Percentiles rank a stretch among this genome's conserved stretches.
These are phyloP conservation scores for Lenzites betulinus DNA, from an alignment of 768 basidiomycete species.

Conservation along the genomic window DNA sequence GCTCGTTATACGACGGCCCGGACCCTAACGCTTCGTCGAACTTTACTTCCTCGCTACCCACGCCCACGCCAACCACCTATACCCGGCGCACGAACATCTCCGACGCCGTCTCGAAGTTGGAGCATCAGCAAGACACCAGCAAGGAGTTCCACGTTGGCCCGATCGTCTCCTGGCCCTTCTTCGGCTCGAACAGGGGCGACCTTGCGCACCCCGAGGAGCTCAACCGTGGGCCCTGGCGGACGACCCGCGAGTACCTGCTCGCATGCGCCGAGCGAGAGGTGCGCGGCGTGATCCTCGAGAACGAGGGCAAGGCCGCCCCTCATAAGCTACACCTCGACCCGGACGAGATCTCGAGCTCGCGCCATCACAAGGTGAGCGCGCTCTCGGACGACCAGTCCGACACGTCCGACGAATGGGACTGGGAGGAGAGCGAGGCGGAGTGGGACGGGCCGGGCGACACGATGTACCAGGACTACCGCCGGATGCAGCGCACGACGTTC, in stretches of 20 bases:
- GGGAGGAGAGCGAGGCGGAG: conserved; percentile 79
- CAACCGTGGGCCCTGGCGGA: conserved; percentile 78
- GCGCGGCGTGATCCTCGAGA: conserved; percentile 70
- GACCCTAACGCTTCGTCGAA: conserved; percentile 22
- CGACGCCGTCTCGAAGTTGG: conserved; percentile 14
- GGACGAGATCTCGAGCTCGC: conserved; percentile 67
- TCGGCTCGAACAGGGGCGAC: conserved; percentile 80
- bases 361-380: conserved; percentile 68
- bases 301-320: conserved; percentile 74
- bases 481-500: conserved; percentile 80
- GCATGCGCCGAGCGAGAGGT: conserved; percentile 76
- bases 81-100: conserved; percentile 16
- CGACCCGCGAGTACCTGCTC: conserved; percentile 57
- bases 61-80: conserved; percentile 29
- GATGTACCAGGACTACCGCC: conserved; percentile 83
- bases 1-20: conserved; percentile 68
- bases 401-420: conserved; percentile 76
- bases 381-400: conserved; percentile 76
- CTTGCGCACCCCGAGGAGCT: conserved; percentile 67
- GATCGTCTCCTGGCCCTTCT: conserved; percentile 91
- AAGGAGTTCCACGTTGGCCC: conserved; percentile 66
- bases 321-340: conserved; percentile 82
- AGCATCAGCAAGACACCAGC: conserved; percentile 13
- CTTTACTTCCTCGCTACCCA: conserved; percentile 25
- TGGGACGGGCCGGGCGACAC: conserved; percentile 75